Evolutionary conservation across 768 basidiomycete species (phyloP).

Genomic region (Suillus variegatus): DNA sequence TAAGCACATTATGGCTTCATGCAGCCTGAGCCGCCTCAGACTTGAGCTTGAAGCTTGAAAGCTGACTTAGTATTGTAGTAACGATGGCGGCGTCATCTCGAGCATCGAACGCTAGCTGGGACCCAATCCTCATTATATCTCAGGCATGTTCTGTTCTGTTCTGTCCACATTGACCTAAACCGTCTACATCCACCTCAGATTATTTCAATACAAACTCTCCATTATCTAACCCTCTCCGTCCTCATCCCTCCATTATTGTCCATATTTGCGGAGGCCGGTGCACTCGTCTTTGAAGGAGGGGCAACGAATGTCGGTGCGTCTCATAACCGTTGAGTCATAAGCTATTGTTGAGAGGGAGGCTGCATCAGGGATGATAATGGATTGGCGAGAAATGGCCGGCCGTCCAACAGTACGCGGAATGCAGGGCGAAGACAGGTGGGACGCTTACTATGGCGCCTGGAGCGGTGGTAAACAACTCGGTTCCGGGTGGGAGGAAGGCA

Average conservation of each 20-base stretch:
- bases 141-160: slow-evolving; percentile 51
- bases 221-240: slow-evolving; percentile 87
- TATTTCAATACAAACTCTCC: slow-evolving; percentile 87
- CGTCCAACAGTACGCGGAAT: slow-evolving; percentile 70
- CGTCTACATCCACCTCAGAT: slow-evolving; percentile 54
- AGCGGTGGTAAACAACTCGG: slow-evolving; percentile 78
- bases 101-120: slow-evolving; percentile 65
- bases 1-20: not conserved
- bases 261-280: slow-evolving; percentile 70
- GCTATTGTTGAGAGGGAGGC: slow-evolving; percentile 7
- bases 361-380: slow-evolving; percentile 82
- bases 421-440: slow-evolving; percentile 67
- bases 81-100: slow-evolving; percentile 38
- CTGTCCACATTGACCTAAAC: slow-evolving; percentile 4
- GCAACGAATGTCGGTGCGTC: slow-evolving; percentile 74
- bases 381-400: slow-evolving; percentile 96
- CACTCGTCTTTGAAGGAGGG: slow-evolving; percentile 75
- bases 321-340: not conserved
- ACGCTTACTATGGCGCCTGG: slow-evolving; percentile 73
- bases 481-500: slow-evolving; percentile 45
- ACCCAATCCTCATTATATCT: slow-evolving; percentile 83
- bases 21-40: not conserved
- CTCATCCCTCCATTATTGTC: slow-evolving; percentile 79
- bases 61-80: not conserved
- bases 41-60: not conserved